Base-by-base conservation (phyloP, 805 yeast genomes). In the Sugiyamaella marilandica region DNA sequence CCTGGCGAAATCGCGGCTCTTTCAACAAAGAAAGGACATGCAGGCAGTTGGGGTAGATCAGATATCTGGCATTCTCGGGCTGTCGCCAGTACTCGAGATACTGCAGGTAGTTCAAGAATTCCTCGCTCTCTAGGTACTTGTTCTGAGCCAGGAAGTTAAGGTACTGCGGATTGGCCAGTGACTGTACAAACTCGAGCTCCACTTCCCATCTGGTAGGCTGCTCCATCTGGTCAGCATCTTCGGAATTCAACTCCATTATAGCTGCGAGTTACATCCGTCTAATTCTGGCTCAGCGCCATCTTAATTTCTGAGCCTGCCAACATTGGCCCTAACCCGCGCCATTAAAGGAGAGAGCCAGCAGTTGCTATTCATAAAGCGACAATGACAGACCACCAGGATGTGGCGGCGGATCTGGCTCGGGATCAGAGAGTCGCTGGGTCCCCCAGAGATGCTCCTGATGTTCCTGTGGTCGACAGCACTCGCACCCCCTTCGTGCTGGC, bases 171-270 rank as follows among this genome's bases (percentile, higher is more conserved):
- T 92, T 94, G 2, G 96, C 88, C 33, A 92, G 74, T 13, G 96
- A 84, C 70, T 92, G 98, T 2, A 92, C 95, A 70, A 92, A 92
- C 79, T 86, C 97, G n/a, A 87, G 74, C 61, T 87, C 96, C 19
- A 87, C 81, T 63, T 87, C 96, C 88, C 92, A 88, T 53, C 95
- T 68, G 4, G 86, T 78, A n/a, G 92, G 90, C n/a, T 80, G 72
- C 36, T 69, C 72, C 14, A 37, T 41, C 37, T 45, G 57, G 8
- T 43, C 48, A 41, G 10, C 29, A 37, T 49, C 33, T 36, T 11
- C 32, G 10, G 26, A 29, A 16, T 16, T 11, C 21, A 24, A 21
- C 43, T 39, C 43, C 24, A 19, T 19, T 24, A 3, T 7, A 24
- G 29, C 29, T 24, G 3, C 3, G 29, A 24, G 29, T 24, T 24